Evolutionary conservation across 1,139 yeast genomes (phyloP), one percentile per base, ranked within the genome.

Genomic region (Suzukiozyma palmioleophila): DNA sequence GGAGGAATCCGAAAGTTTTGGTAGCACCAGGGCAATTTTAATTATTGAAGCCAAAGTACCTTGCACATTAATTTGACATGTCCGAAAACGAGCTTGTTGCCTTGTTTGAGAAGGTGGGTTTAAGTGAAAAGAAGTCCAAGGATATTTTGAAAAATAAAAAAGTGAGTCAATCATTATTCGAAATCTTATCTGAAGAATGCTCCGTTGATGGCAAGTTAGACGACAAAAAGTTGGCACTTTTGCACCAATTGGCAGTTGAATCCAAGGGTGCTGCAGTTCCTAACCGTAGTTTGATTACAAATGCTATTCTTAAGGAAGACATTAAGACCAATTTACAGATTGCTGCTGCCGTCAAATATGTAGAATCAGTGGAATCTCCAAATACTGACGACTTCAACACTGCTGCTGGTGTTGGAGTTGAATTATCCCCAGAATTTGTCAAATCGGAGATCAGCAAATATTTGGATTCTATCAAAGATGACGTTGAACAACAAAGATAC

Each of bases 81-180:
- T 13, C 43, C 41, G 62, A 56, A 36, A 67, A 62, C 39, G 73
- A 67, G 40, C 52, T 69, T 36, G 53, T 58, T n/a, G 45, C 50
- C 27, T 68, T 72, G 38, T 83, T 88, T 51, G 64, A 71, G 46
- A 62, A 68, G 37, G 68, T 85, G 43, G 96, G 96, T 13, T 77
- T 87, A 49, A 78, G 75, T 49, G 94, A 84, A 21, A 73, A 80
- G 50, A 82, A 83, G 57, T 64, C 82, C 39, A 73, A 75, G 37
- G 97, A 92, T 57, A 81, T 88, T 41, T 60, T 79, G 43, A 90
- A 87, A 61, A 92, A 92, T 67, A 81, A 83, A 58, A 89, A 89
- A 59, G 95, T 89, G 28, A 77, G 94, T 14, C 66, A 68, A 27
- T 78, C 95, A 1, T 73, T 92, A 43, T 73, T 69, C 31, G 76